Evolutionary conservation across 768 basidiomycete genomes (phyloP).

Genomic region (Nidularia pulvinata): DNA sequence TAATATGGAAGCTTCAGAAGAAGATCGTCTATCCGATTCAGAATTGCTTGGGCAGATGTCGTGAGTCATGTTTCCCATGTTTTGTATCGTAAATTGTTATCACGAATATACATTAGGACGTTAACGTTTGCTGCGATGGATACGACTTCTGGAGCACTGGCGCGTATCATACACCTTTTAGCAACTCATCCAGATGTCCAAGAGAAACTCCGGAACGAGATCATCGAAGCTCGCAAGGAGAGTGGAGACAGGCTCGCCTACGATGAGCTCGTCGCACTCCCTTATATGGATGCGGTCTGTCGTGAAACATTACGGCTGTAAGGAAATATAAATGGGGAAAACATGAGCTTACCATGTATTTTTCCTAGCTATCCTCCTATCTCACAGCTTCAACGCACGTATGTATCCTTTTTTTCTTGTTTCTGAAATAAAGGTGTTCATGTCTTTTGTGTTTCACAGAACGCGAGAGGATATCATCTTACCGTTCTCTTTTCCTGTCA

Average conservation of each 20-base stretch:
- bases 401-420: not conserved
- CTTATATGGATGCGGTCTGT: constrained; percentile 30
- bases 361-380: constrained; percentile 17
- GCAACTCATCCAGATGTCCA: constrained; percentile 25
- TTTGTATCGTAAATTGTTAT: not conserved
- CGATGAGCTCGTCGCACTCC: constrained; percentile 21
- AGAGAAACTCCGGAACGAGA: constrained; percentile 25
- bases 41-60: constrained; percentile 25
- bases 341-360: not conserved
- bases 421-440: not conserved
- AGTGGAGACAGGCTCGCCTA: constrained; percentile 15
- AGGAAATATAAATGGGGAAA: not conserved
- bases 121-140: constrained; percentile 30
- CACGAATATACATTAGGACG: constrained; percentile 11
- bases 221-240: constrained; percentile 9
- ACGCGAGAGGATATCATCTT: constrained; percentile 23
- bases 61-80: not conserved
- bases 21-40: constrained; percentile 16
- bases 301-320: constrained; percentile 31
- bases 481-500: constrained; percentile 25
- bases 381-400: constrained; percentile 17
- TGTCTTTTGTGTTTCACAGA: no score
- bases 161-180: constrained; percentile 23
- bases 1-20: constrained; percentile 16
- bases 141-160: constrained; percentile 26